Conservation (phyloP, 345 rosid species). For the Trapa bicornis region DNA sequence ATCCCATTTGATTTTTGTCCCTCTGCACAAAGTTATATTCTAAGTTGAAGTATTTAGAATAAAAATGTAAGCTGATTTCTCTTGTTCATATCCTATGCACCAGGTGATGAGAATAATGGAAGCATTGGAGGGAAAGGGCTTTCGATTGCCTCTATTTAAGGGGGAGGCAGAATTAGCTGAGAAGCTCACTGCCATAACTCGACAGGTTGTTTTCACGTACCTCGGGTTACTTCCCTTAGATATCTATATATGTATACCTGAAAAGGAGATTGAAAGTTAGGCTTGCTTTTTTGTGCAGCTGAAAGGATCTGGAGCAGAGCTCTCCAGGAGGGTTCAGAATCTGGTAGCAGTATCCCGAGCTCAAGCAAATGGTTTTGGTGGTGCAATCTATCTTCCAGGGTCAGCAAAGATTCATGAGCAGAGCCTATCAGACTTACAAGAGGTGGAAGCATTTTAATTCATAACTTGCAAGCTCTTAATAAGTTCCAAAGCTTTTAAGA, state of each 20-base stretch:
- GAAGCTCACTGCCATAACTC: conserved; percentile 56
- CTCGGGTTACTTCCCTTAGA: not conserved
- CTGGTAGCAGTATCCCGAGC: conserved; percentile 57
- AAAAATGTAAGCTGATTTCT: not conserved
- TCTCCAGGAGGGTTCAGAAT: conserved; percentile 84
- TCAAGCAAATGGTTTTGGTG: conserved; percentile 50
- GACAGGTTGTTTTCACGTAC: conserved; percentile 43
- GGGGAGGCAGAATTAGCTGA: conserved; percentile 86
- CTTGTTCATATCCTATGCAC: not conserved
- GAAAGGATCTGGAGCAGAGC: conserved; percentile 95
- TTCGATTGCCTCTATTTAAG: conserved; percentile 64
- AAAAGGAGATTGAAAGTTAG: not conserved
- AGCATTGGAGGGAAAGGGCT: conserved; percentile 86
- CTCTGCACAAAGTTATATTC: not conserved
- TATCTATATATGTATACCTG: not conserved
- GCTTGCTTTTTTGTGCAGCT: conserved; percentile 31
- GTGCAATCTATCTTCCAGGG: conserved; percentile 73
- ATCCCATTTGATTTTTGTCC: not conserved
- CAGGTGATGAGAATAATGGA: conserved; percentile 90
- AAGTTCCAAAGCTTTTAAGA: not conserved
- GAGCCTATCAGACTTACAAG: conserved; percentile 94
- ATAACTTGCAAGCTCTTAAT: conserved; percentile 31
- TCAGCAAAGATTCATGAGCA: conserved; percentile 92
- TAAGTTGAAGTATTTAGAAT: not conserved
- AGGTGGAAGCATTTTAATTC: conserved; percentile 25